Conservation (phyloP, 257 asterid genomes). For the Coffea canephora region DNA sequence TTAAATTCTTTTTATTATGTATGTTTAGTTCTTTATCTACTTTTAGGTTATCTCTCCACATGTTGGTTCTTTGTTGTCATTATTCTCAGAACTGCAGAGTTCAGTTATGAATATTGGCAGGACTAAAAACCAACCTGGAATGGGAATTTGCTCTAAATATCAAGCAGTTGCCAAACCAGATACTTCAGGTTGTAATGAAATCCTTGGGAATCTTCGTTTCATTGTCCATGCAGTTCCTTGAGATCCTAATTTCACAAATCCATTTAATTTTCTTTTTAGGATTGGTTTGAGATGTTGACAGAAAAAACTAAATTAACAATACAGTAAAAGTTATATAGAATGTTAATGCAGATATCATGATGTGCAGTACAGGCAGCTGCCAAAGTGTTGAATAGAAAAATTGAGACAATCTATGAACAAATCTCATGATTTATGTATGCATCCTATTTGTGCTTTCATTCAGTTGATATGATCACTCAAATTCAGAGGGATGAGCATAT, state of each 20-base stretch:
- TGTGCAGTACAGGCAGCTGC: background rate
- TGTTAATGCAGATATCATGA: background rate
- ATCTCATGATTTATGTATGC: background rate
- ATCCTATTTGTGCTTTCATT: background rate
- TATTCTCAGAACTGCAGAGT: background rate
- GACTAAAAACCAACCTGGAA: conserved; percentile 93
- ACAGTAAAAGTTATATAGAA: background rate
- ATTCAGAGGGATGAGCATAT: background rate
- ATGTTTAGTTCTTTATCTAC: background rate
- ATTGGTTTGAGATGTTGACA: background rate
- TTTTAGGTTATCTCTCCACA: background rate
- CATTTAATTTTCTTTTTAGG: background rate
- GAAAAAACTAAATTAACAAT: background rate
- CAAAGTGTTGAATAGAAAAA: background rate
- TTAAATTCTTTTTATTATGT: background rate
- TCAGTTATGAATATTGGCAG: conserved; percentile 45
- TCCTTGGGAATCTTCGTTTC: conserved; percentile 7
- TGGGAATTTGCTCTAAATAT: conserved; percentile 86
- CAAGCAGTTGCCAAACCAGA: conserved; percentile 63
- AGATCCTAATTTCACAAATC: background rate
- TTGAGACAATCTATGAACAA: background rate
- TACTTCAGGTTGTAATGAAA: conserved; percentile 67
- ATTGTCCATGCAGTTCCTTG: background rate
- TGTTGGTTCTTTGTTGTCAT: background rate
- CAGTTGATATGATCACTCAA: background rate